Conservation (phyloP, 768 basidiomycete genomes). For the Goffeauzyma gilvescens region DNA sequence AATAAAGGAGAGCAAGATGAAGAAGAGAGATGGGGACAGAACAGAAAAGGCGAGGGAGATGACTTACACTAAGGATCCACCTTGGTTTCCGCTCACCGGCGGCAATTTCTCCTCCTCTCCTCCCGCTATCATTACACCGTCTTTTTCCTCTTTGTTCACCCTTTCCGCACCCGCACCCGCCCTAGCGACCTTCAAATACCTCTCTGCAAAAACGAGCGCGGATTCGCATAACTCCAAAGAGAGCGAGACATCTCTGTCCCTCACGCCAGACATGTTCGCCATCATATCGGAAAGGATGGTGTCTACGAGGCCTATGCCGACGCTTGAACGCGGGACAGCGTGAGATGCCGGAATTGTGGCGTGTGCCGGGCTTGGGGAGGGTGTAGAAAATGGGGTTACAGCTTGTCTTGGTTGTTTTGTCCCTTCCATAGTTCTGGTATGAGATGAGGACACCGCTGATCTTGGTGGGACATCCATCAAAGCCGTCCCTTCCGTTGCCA, state of each 20-base stretch:
- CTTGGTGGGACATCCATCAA: too few species aligned
- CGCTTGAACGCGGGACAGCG: slow-evolving; percentile 21
- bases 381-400: slow-evolving; percentile 5
- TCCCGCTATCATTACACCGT: neutral
- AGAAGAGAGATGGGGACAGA: too few species aligned
- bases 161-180: slow-evolving; percentile 39
- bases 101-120: neutral
- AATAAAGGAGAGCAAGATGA: too few species aligned
- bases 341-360: neutral
- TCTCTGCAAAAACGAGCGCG: slow-evolving; percentile 48
- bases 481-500: too few species aligned
- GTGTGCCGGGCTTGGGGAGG: neutral
- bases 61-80: neutral
- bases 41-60: too few species aligned
- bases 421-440: too few species aligned
- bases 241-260: slow-evolving; percentile 44
- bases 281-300: slow-evolving; percentile 82
- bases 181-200: neutral
- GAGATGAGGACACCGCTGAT: too few species aligned
- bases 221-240: slow-evolving; percentile 57
- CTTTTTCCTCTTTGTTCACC: slow-evolving; percentile 38
- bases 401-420: slow-evolving; percentile 5
- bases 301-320: too few species aligned
- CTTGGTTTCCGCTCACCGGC: neutral
- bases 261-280: slow-evolving; percentile 57